phyloP scores from a whole-genome alignment of 1,139 yeast species.

The Suhomyces terraborum region DNA sequence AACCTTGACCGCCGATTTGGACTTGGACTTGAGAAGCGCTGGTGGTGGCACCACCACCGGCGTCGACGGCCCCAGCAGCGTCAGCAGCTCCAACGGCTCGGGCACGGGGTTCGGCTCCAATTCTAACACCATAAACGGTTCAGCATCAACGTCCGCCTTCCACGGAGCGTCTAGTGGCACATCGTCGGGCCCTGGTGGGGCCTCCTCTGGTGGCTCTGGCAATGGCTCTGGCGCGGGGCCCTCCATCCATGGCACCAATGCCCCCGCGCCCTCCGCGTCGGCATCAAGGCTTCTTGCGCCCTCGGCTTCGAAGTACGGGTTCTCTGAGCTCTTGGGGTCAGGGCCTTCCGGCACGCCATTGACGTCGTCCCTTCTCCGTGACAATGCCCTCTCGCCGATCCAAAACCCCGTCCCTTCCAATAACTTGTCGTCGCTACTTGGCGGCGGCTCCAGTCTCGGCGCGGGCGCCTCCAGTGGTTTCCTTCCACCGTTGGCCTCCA shows the following conservation, averaged over 20 bases:
- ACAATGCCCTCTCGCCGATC: constrained; percentile 26
- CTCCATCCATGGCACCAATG: background rate
- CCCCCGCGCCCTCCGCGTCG: constrained; percentile 10
- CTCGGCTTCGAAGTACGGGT: constrained; percentile 26
- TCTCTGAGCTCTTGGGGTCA: constrained; percentile 20
- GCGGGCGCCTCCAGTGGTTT: constrained; percentile 13
- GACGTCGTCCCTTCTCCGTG: constrained; percentile 23
- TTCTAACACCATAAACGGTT: constrained; percentile 9
- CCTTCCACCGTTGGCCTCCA: constrained; percentile 26
- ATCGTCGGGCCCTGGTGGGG: background rate
- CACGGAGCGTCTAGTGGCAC: background rate
- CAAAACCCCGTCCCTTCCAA: constrained; percentile 18
- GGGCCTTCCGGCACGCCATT: constrained; percentile 15
- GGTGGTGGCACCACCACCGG: constrained; percentile 22
- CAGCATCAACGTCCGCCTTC: background rate
- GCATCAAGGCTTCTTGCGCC: constrained; percentile 27
- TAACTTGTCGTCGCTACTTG: constrained; percentile 18
- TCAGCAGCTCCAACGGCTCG: constrained; percentile 1
- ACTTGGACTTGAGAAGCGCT: constrained; percentile 42
- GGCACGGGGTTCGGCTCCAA: background rate
- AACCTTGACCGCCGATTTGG: constrained; percentile 50
- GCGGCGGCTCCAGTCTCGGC: constrained; percentile 5
- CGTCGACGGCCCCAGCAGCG: constrained; percentile 5
- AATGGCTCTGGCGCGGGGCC: background rate
- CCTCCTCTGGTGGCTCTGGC: background rate